Base-by-base conservation (phyloP, 169 alveolate genomes). In the Eimeria sp. region DNA sequence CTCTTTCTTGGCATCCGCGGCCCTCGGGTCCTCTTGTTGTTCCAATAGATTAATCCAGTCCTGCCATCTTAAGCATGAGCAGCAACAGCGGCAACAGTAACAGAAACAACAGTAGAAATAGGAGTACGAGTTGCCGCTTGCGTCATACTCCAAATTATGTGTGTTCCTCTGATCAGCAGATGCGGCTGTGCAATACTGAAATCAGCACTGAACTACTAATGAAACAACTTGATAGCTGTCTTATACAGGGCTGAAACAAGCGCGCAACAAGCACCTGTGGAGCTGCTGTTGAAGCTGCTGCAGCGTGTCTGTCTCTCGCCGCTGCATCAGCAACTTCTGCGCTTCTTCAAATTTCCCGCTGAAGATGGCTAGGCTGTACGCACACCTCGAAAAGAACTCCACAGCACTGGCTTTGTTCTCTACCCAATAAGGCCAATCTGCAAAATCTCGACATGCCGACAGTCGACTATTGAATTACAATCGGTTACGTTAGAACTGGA, bases 341-440 rank as follows among this genome's bases (percentile, higher is more conserved):
- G 87, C 87, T n/a, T 34, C 61, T 11, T 30, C 34, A 43, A 76
- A 76, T 43, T 10, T 43, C 11, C 54, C 54, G 22, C 40, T 76
- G 1, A 76, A 76, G 58, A 49, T 61, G 27, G 87, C 87, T 20
- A 76, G 49, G 87, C 87, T 76, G 58, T 34, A 34, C 80, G 45
- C 34, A 40, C 80, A 25, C 45, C 43, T 20, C 78, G 11, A 67
- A 67, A 25, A 30, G 43, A n/a, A 14, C 78, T 2, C 63, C 22
- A 54, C 11, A 54, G 63, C 63, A 54, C 63, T 11, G 1, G 11
- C 63, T 54, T 9, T 54, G 63, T 3, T 54, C 63, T 54, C 18
- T 54, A 54, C 63, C 22, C 63, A 54, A 34, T 34, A 34, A 1
- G 40, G 40, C 2, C 40, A 2, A 34, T 34, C 40, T 34, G 0